phyloP scores from a whole-genome alignment of 1,284 basidiomycete genomes.

The Volvariella surrecta region DNA sequence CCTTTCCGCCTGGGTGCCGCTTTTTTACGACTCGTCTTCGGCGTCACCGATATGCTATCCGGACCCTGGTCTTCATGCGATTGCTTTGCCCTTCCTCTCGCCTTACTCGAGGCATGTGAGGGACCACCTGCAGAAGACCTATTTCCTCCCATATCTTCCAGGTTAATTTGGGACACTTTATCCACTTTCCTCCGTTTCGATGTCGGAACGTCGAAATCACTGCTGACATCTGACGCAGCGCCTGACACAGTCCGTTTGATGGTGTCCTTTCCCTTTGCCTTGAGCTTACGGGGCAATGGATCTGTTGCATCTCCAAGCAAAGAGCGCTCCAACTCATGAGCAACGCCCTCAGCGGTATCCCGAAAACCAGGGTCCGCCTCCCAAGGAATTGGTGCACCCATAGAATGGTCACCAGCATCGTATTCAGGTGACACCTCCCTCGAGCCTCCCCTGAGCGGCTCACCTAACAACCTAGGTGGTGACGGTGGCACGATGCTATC shows the following conservation, averaged over 20 bases:
- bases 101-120: conserved; percentile 17
- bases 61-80: conserved; percentile 24
- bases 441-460: conserved; percentile 2
- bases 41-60: conserved; percentile 27
- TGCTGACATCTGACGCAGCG: conserved; percentile 44
- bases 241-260: conserved; percentile 42
- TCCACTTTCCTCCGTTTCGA: conserved; percentile 51
- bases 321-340: conserved; percentile 29
- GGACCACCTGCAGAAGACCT: conserved; percentile 12
- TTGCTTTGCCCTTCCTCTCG: conserved; percentile 29
- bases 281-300: conserved; percentile 15
- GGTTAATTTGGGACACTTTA: conserved; percentile 14
- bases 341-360: conserved; percentile 26
- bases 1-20: conserved; percentile 31
- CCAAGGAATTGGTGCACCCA: conserved; percentile 1
- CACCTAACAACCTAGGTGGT: conserved; percentile 19
- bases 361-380: conserved; percentile 17
- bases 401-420: conserved; percentile 8
- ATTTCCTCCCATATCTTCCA: conserved; percentile 14
- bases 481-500: conserved; percentile 48
- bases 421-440: conserved; percentile 5
- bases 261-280: conserved; percentile 30
- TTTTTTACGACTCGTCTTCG: conserved; percentile 31
- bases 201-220: conserved; percentile 33
- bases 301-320: conserved; percentile 23